Evolutionary conservation across 225 moss, liverwort and hornwort genomes (phyloP), one percentile per base, ranked within the genome.

Genomic region (Asterella californica): DNA sequence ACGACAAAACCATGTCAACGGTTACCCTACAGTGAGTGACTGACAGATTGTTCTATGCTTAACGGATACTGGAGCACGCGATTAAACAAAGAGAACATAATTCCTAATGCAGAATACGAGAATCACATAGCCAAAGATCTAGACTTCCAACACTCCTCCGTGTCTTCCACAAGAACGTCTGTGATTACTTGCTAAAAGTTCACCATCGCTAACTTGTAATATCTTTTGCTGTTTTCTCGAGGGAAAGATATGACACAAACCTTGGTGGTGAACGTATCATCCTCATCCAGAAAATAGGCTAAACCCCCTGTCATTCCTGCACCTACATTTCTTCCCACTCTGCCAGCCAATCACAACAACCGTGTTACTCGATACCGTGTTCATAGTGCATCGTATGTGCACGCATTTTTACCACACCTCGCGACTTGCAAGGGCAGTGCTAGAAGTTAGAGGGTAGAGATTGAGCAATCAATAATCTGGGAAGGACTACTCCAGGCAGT

Each of bases 221-320:
- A 10, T 61, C 60, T 19, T 61, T 19, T 61, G 60, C 60, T 42
- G 42, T 42, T 2, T 42, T 42, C 42, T 42, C 4, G 42, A 42
- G 7, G 7, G 42, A 42, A 7, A 3, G 7, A n/a, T 65, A 21
- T 45, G 22, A 10, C 2, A 80, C 78, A 64, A 24, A 93, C 95
- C 92, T 92, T 90, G 32, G 88, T 81, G 1, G 76, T 78, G 49
- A 94, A 90, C 45, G 88, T 91, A 70, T 81, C 84, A 79, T 96
- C 91, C 84, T 96, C 92, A 83, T 96, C 94, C 34, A 99, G 82
- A 57, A 99, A 93, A 83, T 95, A 99, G 9, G 88, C 95, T 55
- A 96, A 79, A 65, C 91, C 94, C 76, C 94, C 90, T 6, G 92
- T 96, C 96, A 96, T 96, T 85, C 94, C 91, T 52, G 94, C 92